phyloP scores from a whole-genome alignment of 495 filamentous ascomycete species.

The Podospora didyma region DNA sequence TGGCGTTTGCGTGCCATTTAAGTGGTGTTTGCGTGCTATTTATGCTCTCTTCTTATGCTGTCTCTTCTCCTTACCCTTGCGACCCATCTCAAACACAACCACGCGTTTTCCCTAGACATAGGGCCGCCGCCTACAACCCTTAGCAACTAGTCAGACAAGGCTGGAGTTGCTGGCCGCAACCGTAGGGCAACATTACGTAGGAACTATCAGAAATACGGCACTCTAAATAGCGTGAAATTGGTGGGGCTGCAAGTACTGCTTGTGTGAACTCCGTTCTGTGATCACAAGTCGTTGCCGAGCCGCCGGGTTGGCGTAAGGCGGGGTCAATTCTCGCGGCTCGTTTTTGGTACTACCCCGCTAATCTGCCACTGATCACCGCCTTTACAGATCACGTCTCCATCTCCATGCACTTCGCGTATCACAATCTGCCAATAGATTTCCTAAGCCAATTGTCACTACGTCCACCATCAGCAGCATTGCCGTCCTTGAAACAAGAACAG shows the following conservation, averaged over 20 bases:
- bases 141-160: not conserved
- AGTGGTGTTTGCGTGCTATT: too few species aligned
- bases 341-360: not conserved
- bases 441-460: not conserved
- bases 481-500: too few species aligned
- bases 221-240: not conserved
- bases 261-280: not conserved
- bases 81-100: not conserved
- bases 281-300: not conserved
- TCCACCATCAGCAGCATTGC: too few species aligned
- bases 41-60: too few species aligned
- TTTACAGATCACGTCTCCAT: too few species aligned
- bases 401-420: too few species aligned
- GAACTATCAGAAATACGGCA: not conserved
- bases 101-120: not conserved
- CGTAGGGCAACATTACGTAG: not conserved
- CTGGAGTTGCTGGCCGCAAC: not conserved
- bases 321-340: not conserved
- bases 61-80: not conserved
- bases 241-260: not conserved
- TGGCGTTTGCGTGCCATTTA: too few species aligned
- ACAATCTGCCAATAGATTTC: not conserved
- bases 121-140: not conserved
- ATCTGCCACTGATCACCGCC: not conserved
- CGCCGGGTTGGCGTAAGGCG: not conserved